These are phyloP conservation scores for Aspergillus sclerotiicarbonarius DNA, from an alignment of 495 filamentous ascomycete species.

Conservation along the genomic window DNA sequence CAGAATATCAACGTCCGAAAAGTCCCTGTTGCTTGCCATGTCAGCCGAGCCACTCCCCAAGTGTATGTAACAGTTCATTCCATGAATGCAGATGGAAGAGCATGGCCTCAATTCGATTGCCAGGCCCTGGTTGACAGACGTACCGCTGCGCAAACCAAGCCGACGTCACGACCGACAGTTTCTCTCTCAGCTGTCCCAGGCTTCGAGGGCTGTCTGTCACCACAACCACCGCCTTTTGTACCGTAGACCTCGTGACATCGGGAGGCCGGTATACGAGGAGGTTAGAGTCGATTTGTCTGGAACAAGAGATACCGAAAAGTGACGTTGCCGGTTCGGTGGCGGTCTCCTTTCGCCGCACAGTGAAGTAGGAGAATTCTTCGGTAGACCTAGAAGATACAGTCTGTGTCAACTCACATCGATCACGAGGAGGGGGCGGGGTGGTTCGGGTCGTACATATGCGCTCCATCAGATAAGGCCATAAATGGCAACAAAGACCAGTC, in stretches of 20 bases:
- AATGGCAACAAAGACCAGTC: constrained; percentile 93
- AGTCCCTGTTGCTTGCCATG: constrained; percentile 51
- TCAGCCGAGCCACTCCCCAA: constrained; percentile 17
- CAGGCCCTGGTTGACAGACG: constrained; percentile 30
- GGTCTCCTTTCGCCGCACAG: constrained; percentile 69
- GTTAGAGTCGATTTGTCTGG: constrained; percentile 80
- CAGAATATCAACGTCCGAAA: constrained; percentile 70
- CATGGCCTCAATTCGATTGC: neutral
- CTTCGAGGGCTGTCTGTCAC: constrained; percentile 85
- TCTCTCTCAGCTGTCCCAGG: constrained; percentile 77
- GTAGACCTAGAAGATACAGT: constrained; percentile 53
- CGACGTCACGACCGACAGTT: constrained; percentile 80
- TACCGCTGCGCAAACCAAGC: constrained; percentile 98
- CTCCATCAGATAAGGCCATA: constrained; percentile 96
- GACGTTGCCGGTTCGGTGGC: constrained; percentile 64
- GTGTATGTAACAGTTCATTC: neutral
- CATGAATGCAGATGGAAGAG: neutral
- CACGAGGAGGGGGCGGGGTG: neutral
- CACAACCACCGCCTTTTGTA: constrained; percentile 98
- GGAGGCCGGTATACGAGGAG: constrained; percentile 72
- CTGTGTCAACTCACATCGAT: constrained; percentile 7
- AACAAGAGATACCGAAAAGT: constrained; percentile 95
- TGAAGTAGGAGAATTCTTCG: constrained; percentile 99
- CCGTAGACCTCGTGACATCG: constrained; percentile 91
- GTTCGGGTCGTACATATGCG: constrained; percentile 70